These are phyloP conservation scores for Bipolaris bicolor DNA, from an alignment of 2,329 filamentous ascomycete genomes.

Conservation along the genomic window DNA sequence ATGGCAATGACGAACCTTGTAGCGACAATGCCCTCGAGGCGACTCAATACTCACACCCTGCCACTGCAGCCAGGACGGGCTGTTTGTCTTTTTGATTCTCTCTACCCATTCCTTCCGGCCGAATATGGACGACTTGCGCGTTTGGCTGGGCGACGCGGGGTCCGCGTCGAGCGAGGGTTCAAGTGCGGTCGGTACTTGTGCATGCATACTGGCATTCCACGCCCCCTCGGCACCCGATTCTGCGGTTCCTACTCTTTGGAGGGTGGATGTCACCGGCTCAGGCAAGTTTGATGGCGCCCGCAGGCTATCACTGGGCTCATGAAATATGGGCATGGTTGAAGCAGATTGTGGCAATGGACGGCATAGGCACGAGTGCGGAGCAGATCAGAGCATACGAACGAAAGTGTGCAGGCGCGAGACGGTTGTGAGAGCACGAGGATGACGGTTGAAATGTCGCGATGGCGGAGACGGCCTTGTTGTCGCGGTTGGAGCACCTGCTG, in stretches of 20 bases:
- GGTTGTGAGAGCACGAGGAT: slow-evolving; percentile 29
- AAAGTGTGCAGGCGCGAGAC: slow-evolving; percentile 14
- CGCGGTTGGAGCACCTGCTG: slow-evolving; percentile 42
- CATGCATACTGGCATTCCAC: slow-evolving; percentile 14
- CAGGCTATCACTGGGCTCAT: slow-evolving; percentile 44
- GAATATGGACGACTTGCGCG: slow-evolving; percentile 36
- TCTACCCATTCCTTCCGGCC: slow-evolving; percentile 83
- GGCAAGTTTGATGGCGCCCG: slow-evolving; percentile 27
- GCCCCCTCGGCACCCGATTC: slow-evolving; percentile 14
- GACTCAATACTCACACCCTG: slow-evolving; percentile 57
- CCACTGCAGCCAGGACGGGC: slow-evolving; percentile 70
- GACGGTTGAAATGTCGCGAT: slow-evolving; percentile 20
- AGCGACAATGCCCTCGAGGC: neutral
- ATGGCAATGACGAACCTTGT: neutral
- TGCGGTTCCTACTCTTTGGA: slow-evolving; percentile 24
- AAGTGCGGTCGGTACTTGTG: slow-evolving; percentile 9
- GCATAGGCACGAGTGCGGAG: slow-evolving; percentile 33
- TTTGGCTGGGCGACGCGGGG: slow-evolving; percentile 28
- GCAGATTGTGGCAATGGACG: slow-evolving; percentile 21
- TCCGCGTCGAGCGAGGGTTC: slow-evolving; percentile 15
- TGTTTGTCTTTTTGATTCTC: slow-evolving; percentile 79
- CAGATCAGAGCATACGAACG: slow-evolving; percentile 14
- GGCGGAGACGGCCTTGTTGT: slow-evolving; percentile 35
- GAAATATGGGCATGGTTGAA: slow-evolving; percentile 49
- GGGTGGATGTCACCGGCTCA: slow-evolving; percentile 21